Percentiles rank a stretch among this genome's conserved stretches.
Evolutionary conservation across 768 basidiomycete genomes (phyloP).

Genomic region (Suillus occidentalis): DNA sequence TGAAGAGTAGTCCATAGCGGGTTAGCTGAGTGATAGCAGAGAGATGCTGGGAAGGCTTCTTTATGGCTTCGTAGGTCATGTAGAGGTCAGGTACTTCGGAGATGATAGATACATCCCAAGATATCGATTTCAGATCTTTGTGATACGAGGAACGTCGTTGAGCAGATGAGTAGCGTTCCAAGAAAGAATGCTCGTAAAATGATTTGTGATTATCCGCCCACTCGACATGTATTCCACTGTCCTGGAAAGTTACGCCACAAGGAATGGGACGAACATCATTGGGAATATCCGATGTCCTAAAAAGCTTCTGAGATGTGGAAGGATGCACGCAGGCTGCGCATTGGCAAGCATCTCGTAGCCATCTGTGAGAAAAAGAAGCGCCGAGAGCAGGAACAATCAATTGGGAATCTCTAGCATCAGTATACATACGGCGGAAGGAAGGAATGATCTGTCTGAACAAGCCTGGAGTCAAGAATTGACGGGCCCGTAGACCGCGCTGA

Average conservation of each 20-base stretch:
- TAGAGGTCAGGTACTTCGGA: conserved; percentile 44
- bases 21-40: conserved; percentile 67
- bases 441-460: background rate
- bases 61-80: conserved; percentile 54
- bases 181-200: conserved; percentile 48
- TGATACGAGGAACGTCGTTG: conserved; percentile 42
- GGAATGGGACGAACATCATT: conserved; percentile 44
- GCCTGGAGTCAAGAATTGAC: background rate
- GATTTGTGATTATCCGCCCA: conserved; percentile 68
- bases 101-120: conserved; percentile 50
- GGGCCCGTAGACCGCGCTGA: background rate
- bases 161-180: conserved; percentile 47
- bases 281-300: conserved; percentile 65
- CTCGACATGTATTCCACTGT: conserved; percentile 46
- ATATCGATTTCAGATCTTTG: conserved; percentile 35
- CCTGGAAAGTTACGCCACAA: conserved; percentile 41
- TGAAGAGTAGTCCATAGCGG: conserved; percentile 71
- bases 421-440: background rate
- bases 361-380: conserved; percentile 59
- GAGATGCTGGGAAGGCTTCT: conserved; percentile 46
- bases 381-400: conserved; percentile 34
- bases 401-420: too few species aligned
- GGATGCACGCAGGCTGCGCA: conserved; percentile 75
- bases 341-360: conserved; percentile 85
- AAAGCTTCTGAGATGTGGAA: conserved; percentile 74